Evolutionary conservation across 169 alveolate genomes (phyloP).

Genomic region (Perkinsus marinus): DNA sequence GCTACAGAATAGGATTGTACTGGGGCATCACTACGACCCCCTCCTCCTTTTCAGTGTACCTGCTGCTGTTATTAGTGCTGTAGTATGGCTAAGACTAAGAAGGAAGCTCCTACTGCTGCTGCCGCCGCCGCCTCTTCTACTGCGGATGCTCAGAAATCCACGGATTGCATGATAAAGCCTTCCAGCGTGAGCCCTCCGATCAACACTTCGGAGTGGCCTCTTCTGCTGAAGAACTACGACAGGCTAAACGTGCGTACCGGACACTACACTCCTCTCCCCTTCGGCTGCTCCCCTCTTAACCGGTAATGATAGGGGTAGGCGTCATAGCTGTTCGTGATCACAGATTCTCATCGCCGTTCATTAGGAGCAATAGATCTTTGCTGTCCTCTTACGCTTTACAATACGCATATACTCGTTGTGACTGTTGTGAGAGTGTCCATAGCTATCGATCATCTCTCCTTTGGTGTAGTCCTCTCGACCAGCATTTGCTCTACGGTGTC

Average conservation of each 20-base stretch:
- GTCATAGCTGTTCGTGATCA: too few relatives aligned
- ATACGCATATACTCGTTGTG: background rate
- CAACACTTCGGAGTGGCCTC: conserved; percentile 92
- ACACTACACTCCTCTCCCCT: conserved; percentile 98
- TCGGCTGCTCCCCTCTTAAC: conserved; percentile 94
- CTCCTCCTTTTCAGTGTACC: background rate
- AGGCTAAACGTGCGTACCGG: conserved; percentile 88
- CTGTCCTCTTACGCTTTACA: background rate
- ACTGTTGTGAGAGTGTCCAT: too few relatives aligned
- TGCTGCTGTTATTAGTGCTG: background rate
- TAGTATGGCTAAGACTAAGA: background rate
- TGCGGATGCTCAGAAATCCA: background rate
- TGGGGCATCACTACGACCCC: background rate
- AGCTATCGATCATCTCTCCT: background rate
- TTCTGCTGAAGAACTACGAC: conserved; percentile 78
- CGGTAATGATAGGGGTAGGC: conserved; percentile 30
- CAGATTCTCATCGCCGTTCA: background rate
- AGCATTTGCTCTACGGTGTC: conserved; percentile 72
- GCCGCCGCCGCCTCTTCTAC: background rate
- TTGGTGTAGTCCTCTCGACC: background rate
- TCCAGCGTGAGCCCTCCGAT: conserved; percentile 48
- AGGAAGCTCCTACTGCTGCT: background rate
- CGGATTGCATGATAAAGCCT: conserved; percentile 14
- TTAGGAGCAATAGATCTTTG: background rate
- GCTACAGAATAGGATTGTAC: background rate